Conservation (phyloP, 768 basidiomycete genomes). For the Chalciporus piperatus region DNA sequence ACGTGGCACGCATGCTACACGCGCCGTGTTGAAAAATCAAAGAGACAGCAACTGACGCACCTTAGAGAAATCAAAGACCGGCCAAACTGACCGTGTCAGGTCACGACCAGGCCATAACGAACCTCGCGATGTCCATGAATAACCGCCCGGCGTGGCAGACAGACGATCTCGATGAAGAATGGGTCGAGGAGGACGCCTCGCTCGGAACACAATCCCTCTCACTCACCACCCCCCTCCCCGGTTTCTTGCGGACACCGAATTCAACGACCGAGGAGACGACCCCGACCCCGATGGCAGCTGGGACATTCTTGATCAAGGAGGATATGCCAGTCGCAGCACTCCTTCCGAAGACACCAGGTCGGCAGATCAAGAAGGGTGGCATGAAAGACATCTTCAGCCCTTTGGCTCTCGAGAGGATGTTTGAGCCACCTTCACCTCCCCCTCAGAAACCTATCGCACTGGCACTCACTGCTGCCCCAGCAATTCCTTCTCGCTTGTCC, state of each 20-base stretch:
- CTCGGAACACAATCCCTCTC: slow-evolving; percentile 55
- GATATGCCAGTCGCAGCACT: slow-evolving; percentile 56
- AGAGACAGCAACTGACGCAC: slow-evolving; percentile 1
- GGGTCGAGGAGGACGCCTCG: slow-evolving; percentile 60
- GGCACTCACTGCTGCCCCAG: slow-evolving; percentile 27
- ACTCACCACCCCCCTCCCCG: slow-evolving; percentile 54
- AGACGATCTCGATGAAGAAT: slow-evolving; percentile 88
- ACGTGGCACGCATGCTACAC: slow-evolving; percentile 21
- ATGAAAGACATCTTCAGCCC: slow-evolving; percentile 89
- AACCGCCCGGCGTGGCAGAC: slow-evolving; percentile 77
- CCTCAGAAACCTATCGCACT: slow-evolving; percentile 21
- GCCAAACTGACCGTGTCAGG: neutral
- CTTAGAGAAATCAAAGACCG: neutral
- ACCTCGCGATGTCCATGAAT: slow-evolving; percentile 9
- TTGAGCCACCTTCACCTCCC: slow-evolving; percentile 89
- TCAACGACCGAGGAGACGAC: slow-evolving; percentile 28
- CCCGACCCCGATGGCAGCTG: slow-evolving; percentile 39
- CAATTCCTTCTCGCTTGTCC: slow-evolving; percentile 36
- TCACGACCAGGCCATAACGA: neutral
- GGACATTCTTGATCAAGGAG: slow-evolving; percentile 76
- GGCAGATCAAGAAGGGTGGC: slow-evolving; percentile 48
- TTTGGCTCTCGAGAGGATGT: slow-evolving; percentile 84
- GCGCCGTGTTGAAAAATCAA: slow-evolving; percentile 9
- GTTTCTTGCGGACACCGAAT: slow-evolving; percentile 43
- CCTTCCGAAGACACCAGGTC: slow-evolving; percentile 65